Conservation (phyloP, 2,329 filamentous ascomycete species). For the Cladophialophora chaetospira region DNA sequence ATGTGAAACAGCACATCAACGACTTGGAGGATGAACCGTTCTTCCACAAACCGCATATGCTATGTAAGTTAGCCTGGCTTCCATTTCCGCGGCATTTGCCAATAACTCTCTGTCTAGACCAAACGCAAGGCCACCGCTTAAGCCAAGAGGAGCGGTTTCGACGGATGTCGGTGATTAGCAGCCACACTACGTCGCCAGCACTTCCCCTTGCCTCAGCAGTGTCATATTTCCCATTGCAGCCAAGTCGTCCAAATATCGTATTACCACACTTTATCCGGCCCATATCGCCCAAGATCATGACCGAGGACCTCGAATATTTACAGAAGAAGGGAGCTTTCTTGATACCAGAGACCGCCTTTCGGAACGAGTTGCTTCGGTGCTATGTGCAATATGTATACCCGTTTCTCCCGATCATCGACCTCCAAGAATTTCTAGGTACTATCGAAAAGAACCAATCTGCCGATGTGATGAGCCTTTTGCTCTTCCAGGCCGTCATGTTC, state of each 20-base stretch:
- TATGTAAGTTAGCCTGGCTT: slow-evolving; percentile 54
- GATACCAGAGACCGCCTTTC: slow-evolving; percentile 69
- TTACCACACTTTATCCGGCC: slow-evolving; percentile 75
- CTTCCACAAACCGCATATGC: slow-evolving; percentile 63
- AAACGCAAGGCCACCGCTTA: slow-evolving; percentile 49
- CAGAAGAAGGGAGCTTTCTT: slow-evolving; percentile 80
- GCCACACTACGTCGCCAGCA: slow-evolving; percentile 42
- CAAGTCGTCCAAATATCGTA: slow-evolving; percentile 48
- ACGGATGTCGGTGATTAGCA: slow-evolving; percentile 47
- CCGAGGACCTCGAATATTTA: slow-evolving; percentile 81
- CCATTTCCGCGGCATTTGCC: slow-evolving; percentile 1
- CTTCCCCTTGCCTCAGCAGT: slow-evolving; percentile 36
- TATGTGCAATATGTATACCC: slow-evolving; percentile 91
- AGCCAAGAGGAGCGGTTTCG: slow-evolving; percentile 49
- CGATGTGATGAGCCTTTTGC: slow-evolving; percentile 74
- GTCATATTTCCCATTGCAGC: slow-evolving; percentile 51
- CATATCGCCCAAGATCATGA: slow-evolving; percentile 72
- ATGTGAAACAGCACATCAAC: slow-evolving; percentile 6
- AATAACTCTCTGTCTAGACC: slow-evolving; percentile 43
- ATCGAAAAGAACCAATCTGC: slow-evolving; percentile 69
- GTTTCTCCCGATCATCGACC: slow-evolving; percentile 84
- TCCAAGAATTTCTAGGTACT: slow-evolving; percentile 59
- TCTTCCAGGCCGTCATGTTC: slow-evolving; percentile 96
- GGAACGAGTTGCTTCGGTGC: slow-evolving; percentile 77
- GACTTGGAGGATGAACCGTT: slow-evolving; percentile 50